phyloP scores from a whole-genome alignment of 495 filamentous ascomycete genomes.

The Penicillium arizonense region DNA sequence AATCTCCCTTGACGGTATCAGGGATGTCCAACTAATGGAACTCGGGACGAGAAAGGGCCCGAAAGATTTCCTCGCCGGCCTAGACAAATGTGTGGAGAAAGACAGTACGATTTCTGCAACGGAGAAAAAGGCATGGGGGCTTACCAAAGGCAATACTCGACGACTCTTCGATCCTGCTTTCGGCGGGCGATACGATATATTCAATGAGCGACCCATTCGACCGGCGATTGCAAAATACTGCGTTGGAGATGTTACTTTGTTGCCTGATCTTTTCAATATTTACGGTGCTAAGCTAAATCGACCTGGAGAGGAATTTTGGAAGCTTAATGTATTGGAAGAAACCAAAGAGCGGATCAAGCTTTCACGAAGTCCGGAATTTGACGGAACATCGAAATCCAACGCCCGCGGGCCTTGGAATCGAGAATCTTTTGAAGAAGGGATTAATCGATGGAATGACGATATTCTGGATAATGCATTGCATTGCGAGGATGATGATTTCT shows the following conservation, averaged over 20 bases:
- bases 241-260: conserved; percentile 42
- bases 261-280: conserved; percentile 24
- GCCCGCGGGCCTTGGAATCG: conserved; percentile 3
- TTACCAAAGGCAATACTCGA: conserved; percentile 35
- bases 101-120: conserved; percentile 17
- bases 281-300: background rate
- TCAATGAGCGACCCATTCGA: conserved; percentile 42
- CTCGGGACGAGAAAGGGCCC: conserved; percentile 29
- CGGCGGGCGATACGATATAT: conserved; percentile 48
- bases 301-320: conserved; percentile 6
- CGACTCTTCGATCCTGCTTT: conserved; percentile 34
- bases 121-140: conserved; percentile 31
- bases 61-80: conserved; percentile 30
- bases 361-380: conserved; percentile 2
- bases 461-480: conserved; percentile 2
- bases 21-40: conserved; percentile 60
- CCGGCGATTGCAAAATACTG: conserved; percentile 47
- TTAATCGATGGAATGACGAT: conserved; percentile 2
- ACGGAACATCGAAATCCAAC: background rate
- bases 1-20: conserved; percentile 36
- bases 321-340: background rate
- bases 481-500: conserved; percentile 6
- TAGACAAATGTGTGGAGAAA: conserved; percentile 44
- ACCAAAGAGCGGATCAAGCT: conserved; percentile 3
- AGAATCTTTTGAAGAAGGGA: background rate